phyloP scores from a whole-genome alignment of 306 rosid species.

The Trifolium dubium region DNA sequence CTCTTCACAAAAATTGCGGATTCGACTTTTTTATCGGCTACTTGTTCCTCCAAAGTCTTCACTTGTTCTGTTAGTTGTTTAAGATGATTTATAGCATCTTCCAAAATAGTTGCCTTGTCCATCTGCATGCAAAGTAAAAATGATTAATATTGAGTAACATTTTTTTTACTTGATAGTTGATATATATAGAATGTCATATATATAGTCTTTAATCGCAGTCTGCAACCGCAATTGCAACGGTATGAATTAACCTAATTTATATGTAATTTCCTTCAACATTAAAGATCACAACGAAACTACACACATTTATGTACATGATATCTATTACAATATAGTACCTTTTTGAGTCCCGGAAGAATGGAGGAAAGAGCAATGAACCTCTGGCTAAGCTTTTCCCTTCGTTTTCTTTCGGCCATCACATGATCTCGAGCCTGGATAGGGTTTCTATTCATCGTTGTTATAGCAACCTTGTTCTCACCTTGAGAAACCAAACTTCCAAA shows the following conservation, averaged over 20 bases:
- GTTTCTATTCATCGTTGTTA: conserved; percentile 17
- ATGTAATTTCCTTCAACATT: background rate
- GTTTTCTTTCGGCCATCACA: conserved; percentile 76
- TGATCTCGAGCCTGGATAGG: conserved; percentile 70
- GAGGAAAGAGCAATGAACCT: conserved; percentile 84
- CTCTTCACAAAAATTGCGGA: conserved; percentile 61
- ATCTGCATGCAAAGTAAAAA: conserved; percentile 54
- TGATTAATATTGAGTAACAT: background rate
- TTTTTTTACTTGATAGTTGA: background rate
- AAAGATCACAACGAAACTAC: background rate
- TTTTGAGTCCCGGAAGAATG: conserved; percentile 81
- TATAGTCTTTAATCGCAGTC: background rate
- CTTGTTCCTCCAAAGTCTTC: conserved; percentile 62
- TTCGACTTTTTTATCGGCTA: conserved; percentile 57
- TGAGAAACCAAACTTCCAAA: conserved; percentile 42
- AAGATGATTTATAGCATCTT: conserved; percentile 70
- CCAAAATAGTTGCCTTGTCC: conserved; percentile 91
- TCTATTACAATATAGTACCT: conserved; percentile 50
- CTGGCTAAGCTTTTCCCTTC: conserved; percentile 90
- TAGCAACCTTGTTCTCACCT: conserved; percentile 40
- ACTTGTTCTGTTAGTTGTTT: conserved; percentile 65
- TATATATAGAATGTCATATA: background rate
- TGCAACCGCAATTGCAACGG: background rate
- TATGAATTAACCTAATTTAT: background rate
- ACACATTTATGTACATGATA: background rate